phyloP scores from a whole-genome alignment of 768 basidiomycete species.

The Rhodocollybia butyracea region DNA sequence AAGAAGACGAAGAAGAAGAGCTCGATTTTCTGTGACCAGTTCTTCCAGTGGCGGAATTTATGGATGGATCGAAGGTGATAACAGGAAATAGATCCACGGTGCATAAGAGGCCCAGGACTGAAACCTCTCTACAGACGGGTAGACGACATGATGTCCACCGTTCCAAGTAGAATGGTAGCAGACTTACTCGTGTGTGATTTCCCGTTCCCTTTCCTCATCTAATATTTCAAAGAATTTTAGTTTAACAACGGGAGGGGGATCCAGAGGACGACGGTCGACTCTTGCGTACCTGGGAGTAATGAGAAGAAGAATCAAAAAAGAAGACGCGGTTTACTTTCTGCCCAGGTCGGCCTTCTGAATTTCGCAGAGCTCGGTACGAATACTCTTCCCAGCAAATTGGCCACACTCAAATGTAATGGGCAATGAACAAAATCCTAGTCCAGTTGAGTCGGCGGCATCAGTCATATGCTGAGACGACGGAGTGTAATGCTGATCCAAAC shows the following conservation, averaged over 20 bases:
- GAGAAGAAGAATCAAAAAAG: conserved; percentile 13
- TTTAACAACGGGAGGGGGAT: conserved; percentile 62
- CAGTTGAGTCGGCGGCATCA: not conserved
- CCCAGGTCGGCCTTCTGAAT: conserved; percentile 65
- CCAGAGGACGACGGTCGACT: conserved; percentile 62
- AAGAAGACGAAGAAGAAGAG: conserved; percentile 2
- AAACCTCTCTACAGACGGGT: conserved; percentile 45
- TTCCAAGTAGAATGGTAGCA: not conserved
- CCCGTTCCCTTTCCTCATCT: conserved; percentile 36
- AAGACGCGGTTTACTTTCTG: conserved; percentile 50
- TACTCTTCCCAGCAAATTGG: conserved; percentile 56
- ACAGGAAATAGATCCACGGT: conserved; percentile 77
- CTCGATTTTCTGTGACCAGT: conserved; percentile 5
- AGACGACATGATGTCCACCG: conserved; percentile 11
- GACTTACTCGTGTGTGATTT: conserved; percentile 41
- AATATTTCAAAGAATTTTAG: conserved; percentile 46
- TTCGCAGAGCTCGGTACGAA: conserved; percentile 54
- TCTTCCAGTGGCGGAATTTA: conserved; percentile 19
- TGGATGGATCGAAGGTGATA: conserved; percentile 21
- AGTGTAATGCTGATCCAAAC: too few relatives aligned
- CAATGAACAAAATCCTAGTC: conserved; percentile 32
- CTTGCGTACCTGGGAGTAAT: conserved; percentile 46
- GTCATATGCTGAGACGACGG: conserved; percentile 2
- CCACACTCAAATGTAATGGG: conserved; percentile 58
- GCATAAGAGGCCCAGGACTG: conserved; percentile 67